Evolutionary conservation across 2,329 filamentous ascomycete species (phyloP).

Genomic region (Piedraia hortae): DNA sequence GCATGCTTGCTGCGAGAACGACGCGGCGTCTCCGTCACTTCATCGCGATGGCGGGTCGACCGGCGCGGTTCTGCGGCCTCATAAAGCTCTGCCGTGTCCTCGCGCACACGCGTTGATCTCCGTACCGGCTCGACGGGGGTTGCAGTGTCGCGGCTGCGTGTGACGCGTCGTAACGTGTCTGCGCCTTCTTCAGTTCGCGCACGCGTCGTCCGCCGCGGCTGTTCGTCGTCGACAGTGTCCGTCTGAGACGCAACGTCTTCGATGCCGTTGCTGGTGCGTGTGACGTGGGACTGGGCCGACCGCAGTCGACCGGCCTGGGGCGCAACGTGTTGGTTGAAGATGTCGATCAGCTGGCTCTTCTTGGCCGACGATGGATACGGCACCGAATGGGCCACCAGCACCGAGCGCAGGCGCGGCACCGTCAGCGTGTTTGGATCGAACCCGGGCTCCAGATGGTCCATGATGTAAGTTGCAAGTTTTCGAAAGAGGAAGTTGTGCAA

Average conservation of each 20-base stretch:
- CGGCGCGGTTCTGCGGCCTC: constrained; percentile 8
- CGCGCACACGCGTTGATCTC: too few relatives aligned
- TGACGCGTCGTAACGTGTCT: too few relatives aligned
- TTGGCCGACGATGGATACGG: constrained; percentile 71
- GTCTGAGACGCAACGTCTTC: constrained; percentile 31
- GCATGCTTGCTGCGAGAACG: constrained; percentile 19
- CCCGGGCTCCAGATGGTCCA: constrained; percentile 51
- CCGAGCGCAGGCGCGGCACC: constrained; percentile 65
- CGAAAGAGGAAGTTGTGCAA: too few relatives aligned
- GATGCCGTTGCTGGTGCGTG: constrained; percentile 71
- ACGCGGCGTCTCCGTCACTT: constrained; percentile 10
- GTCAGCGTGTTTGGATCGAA: constrained; percentile 70
- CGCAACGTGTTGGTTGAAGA: constrained; percentile 54
- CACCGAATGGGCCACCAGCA: constrained; percentile 70
- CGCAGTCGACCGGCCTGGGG: constrained; percentile 56
- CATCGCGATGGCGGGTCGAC: constrained; percentile 11
- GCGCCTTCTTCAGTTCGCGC: constrained; percentile 15
- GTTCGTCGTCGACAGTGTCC: constrained; percentile 26
- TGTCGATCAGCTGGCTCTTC: constrained; percentile 61
- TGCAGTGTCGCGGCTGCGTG: too few relatives aligned
- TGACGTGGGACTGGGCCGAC: constrained; percentile 45
- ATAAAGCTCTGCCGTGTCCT: too few relatives aligned
- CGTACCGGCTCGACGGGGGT: constrained; percentile 9
- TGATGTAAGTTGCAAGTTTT: constrained; percentile 3
- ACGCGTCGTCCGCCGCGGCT: constrained; percentile 12